Percentiles rank a stretch among this genome's conserved stretches.
Evolutionary conservation across 140 eudicot genomes (phyloP).

Genomic region (Ambrosia hybrid): DNA sequence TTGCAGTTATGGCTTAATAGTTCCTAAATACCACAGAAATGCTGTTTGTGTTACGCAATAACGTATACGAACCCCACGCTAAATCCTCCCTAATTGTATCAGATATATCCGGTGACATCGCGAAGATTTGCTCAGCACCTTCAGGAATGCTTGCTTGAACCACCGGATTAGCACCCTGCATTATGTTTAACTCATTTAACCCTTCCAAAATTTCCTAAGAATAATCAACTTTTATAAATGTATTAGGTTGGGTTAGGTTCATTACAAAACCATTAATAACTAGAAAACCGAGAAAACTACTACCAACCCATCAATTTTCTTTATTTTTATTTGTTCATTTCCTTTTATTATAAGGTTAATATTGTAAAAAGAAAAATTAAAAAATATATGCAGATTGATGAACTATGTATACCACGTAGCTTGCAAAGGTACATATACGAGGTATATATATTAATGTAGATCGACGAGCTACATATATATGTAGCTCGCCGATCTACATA

Average conservation of each 20-base stretch:
- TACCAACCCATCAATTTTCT: neutral
- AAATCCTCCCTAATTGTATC: conserved; percentile 61
- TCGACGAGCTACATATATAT: too few relatives aligned
- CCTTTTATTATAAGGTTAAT: too few relatives aligned
- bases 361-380: too few relatives aligned
- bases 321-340: too few relatives aligned
- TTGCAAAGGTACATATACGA: too few relatives aligned
- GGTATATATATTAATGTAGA: too few relatives aligned
- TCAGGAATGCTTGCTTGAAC: conserved; percentile 58
- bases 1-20: neutral
- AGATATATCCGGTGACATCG: conserved; percentile 57
- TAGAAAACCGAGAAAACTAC: too few relatives aligned
- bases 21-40: conserved; percentile 63
- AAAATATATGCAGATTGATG: too few relatives aligned
- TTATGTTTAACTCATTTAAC: neutral
- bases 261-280: too few relatives aligned
- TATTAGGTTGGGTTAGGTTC: neutral
- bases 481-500: too few relatives aligned
- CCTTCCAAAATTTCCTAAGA: neutral
- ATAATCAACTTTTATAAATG: neutral
- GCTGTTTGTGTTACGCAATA: conserved; percentile 73
- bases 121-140: conserved; percentile 66
- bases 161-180: conserved; percentile 71
- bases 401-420: too few relatives aligned
- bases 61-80: conserved; percentile 79